A percentile compares a stretch with the other conserved stretches of the same genome.
Conservation (phyloP, 805 yeast genomes). For the Candida saitoana region DNA sequence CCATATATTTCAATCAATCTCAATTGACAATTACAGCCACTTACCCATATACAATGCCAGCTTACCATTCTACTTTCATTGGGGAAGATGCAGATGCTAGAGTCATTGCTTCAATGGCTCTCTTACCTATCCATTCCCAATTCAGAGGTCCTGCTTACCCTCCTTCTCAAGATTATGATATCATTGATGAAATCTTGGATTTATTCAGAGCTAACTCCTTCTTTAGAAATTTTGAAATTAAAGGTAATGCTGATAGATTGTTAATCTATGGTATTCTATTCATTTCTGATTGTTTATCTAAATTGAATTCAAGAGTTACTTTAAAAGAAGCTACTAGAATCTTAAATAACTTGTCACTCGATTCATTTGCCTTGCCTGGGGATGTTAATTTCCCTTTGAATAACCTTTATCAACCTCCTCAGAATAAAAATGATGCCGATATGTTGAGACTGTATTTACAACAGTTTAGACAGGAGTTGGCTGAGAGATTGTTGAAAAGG, state of each 20-base stretch:
- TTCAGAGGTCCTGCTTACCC: constrained; percentile 87
- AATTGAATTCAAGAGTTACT: constrained; percentile 47
- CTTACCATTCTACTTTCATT: constrained; percentile 76
- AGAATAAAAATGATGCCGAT: constrained; percentile 70
- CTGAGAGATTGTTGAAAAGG: constrained; percentile 70
- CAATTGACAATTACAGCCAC: no score
- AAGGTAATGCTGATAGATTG: constrained; percentile 90
- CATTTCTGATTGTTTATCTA: constrained; percentile 77
- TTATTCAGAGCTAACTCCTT: constrained; percentile 93
- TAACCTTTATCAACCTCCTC: constrained; percentile 69
- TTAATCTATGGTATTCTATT: constrained; percentile 90
- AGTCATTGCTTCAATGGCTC: constrained; percentile 70
- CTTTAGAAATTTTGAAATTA: constrained; percentile 94
- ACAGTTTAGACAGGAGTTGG: constrained; percentile 93
- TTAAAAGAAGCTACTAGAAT: constrained; percentile 58
- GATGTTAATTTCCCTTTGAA: constrained; percentile 93
- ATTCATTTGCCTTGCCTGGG: constrained; percentile 88
- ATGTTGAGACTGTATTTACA: constrained; percentile 75
- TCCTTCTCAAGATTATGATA: constrained; percentile 75
- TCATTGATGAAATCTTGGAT: constrained; percentile 86
- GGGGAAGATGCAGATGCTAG: constrained; percentile 59
- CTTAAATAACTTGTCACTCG: constrained; percentile 83
- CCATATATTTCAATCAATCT: background rate
- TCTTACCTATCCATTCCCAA: constrained; percentile 81
- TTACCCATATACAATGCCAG: constrained; percentile 55